These are phyloP conservation scores for Zygosaccharomyces pseudobailii DNA, from an alignment of 1,139 yeast species.

Conservation along the genomic window DNA sequence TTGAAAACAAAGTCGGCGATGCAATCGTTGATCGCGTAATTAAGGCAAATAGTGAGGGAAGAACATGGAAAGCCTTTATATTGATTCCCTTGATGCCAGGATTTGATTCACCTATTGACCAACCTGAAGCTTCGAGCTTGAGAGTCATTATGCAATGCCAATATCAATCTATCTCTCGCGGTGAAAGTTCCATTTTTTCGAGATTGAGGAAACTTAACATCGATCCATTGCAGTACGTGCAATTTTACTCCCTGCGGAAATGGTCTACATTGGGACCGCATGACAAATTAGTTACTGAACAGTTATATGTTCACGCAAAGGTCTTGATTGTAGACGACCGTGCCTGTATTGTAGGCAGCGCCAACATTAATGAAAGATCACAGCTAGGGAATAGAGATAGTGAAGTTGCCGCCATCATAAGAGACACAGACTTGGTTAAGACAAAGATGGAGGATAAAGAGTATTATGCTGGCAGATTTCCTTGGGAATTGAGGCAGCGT, in stretches of 20 bases:
- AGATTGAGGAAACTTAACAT: conserved; percentile 75
- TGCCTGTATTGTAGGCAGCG: conserved; percentile 90
- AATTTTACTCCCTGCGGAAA: conserved; percentile 84
- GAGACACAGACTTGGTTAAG: conserved; percentile 74
- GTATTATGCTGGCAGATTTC: conserved; percentile 77
- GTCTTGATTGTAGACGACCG: conserved; percentile 91
- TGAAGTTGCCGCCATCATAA: conserved; percentile 81
- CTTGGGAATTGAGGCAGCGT: conserved; percentile 82
- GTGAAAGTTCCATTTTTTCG: conserved; percentile 83
- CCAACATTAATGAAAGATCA: conserved; percentile 92
- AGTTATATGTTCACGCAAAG: conserved; percentile 90
- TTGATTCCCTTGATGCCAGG: conserved; percentile 98
- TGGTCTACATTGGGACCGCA: conserved; percentile 91
- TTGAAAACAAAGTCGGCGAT: conserved; percentile 89
- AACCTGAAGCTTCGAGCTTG: conserved; percentile 89
- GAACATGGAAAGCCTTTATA: conserved; percentile 83
- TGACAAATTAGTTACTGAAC: conserved; percentile 77
- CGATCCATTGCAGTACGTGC: conserved; percentile 85
- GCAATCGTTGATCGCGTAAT: conserved; percentile 93
- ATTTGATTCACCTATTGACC: conserved; percentile 88
- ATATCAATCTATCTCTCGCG: conserved; percentile 87
- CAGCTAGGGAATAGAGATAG: conserved; percentile 93
- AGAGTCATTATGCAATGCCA: conserved; percentile 97
- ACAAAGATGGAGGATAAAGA: conserved; percentile 80
- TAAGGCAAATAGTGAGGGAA: conserved; percentile 73